phyloP scores from a whole-genome alignment of 805 yeast species.

The Kazachstania psychrophila region DNA sequence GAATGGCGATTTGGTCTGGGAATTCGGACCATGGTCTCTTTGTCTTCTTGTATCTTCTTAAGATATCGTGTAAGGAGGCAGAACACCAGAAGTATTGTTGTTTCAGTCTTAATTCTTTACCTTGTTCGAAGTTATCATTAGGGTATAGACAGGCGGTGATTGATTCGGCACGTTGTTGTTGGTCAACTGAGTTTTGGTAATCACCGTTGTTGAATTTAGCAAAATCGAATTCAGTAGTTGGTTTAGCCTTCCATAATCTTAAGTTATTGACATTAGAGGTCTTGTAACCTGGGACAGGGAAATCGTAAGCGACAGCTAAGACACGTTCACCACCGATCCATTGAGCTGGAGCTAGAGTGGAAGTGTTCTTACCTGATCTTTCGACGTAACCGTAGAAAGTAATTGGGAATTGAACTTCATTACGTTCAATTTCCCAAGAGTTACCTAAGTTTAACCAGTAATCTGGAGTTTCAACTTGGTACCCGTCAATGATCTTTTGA shows the following conservation, averaged over 20 bases:
- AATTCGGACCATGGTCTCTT: conserved; percentile 72
- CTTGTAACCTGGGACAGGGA: conserved; percentile 86
- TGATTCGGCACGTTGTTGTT: conserved; percentile 83
- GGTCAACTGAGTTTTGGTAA: conserved; percentile 70
- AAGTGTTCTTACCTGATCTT: conserved; percentile 40
- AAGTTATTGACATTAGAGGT: conserved; percentile 78
- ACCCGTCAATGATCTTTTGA: conserved; percentile 82
- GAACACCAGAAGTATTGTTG: conserved; percentile 97
- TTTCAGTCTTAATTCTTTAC: conserved; percentile 84
- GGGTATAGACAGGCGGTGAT: conserved; percentile 91
- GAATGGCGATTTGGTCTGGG: conserved; percentile 82
- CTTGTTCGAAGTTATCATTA: conserved; percentile 83
- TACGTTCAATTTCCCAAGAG: conserved; percentile 89
- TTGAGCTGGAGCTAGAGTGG: conserved; percentile 49
- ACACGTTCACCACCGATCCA: conserved; percentile 91
- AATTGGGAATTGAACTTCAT: conserved; percentile 80
- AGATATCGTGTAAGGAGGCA: conserved; percentile 84
- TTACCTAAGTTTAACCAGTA: conserved; percentile 84
- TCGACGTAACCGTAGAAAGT: conserved; percentile 80
- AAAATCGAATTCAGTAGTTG: conserved; percentile 86
- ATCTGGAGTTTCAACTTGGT: conserved; percentile 91
- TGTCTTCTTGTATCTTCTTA: conserved; percentile 78
- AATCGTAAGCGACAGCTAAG: conserved; percentile 81
- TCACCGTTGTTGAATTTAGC: conserved; percentile 87
- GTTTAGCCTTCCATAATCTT: conserved; percentile 83